A percentile compares a stretch with the other conserved stretches of the same genome.
Evolutionary conservation across 164 flowering plant genomes (phyloP).

Genomic region (Pachysandra terminalis): DNA sequence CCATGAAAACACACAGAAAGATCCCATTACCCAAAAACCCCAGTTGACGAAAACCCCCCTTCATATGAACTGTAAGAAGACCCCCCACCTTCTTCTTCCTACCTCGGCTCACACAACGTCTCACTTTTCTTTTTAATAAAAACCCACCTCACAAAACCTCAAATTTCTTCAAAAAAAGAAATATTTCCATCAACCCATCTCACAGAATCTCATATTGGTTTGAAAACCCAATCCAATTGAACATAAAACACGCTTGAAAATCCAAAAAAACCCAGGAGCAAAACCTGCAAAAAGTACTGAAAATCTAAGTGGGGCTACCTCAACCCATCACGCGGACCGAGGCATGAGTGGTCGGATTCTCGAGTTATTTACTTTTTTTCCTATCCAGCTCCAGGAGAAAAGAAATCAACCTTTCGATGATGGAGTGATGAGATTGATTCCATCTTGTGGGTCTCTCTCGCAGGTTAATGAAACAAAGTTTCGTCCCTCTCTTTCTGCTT

Average conservation of each 20-base stretch:
- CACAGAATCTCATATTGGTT: too few species aligned
- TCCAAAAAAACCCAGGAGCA: constrained; percentile 48
- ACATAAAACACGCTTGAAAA: constrained; percentile 33
- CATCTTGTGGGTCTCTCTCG: constrained; percentile 4
- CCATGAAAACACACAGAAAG: constrained; percentile 7
- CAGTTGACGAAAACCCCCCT: not conserved
- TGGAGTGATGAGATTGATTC: constrained; percentile 21
- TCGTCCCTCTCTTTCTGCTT: too few species aligned
- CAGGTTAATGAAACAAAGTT: constrained; percentile 28
- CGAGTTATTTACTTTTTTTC: too few species aligned
- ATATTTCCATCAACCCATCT: not conserved
- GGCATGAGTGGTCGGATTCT: too few species aligned
- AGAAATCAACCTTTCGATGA: constrained; percentile 55
- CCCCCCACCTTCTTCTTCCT: not conserved
- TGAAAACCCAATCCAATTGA: constrained; percentile 28
- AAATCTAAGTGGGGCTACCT: constrained; percentile 41
- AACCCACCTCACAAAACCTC: too few species aligned
- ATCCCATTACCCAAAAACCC: too few species aligned
- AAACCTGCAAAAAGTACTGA: too few species aligned
- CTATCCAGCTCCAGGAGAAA: too few species aligned
- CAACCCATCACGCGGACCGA: constrained; percentile 48
- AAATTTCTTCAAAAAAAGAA: too few species aligned
- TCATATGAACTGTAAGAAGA: constrained; percentile 2
- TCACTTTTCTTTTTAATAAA: constrained; percentile 1
- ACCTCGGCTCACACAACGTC: not conserved